These are phyloP conservation scores for Rhypophila decipiens DNA, from an alignment of 495 filamentous ascomycete genomes.

Conservation along the genomic window DNA sequence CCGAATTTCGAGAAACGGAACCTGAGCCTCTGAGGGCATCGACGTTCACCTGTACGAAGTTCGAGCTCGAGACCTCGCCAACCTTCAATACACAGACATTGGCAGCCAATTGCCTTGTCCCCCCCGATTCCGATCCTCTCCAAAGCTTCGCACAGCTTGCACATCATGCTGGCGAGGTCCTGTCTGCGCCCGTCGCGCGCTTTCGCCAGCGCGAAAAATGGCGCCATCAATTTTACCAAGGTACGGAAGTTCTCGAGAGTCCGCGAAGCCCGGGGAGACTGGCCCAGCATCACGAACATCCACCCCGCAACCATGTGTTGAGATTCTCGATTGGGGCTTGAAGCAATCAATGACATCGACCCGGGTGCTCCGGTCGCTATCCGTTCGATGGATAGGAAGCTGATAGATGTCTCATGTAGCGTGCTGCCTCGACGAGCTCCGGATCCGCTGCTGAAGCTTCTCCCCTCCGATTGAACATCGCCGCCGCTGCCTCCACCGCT, in stretches of 20 bases:
- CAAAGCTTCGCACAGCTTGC: conserved; percentile 43
- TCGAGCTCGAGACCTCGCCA: conserved; percentile 20
- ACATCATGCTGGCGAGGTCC: conserved; percentile 81
- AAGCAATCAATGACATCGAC: too few relatives aligned
- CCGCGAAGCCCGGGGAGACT: conserved; percentile 4
- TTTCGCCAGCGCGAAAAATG: conserved; percentile 62
- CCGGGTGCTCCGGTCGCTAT: too few relatives aligned
- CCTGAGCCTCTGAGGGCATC: conserved; percentile 3
- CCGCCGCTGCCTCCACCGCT: conserved; percentile 74
- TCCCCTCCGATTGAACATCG: conserved; percentile 64
- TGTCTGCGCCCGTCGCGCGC: conserved; percentile 73
- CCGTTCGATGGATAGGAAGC: conserved; percentile 9
- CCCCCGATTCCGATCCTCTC: conserved; percentile 24
- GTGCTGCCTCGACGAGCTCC: conserved; percentile 52
- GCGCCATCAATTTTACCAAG: conserved; percentile 52
- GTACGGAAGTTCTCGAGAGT: conserved; percentile 39
- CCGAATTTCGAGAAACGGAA: conserved; percentile 34
- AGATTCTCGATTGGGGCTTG: too few relatives aligned
- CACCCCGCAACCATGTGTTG: not conserved
- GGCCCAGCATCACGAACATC: not conserved
- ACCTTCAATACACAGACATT: conserved; percentile 26
- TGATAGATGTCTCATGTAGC: conserved; percentile 42
- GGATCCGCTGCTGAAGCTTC: conserved; percentile 50
- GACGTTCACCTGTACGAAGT: conserved; percentile 18
- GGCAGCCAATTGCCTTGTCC: conserved; percentile 36